phyloP scores from a whole-genome alignment of 1,284 basidiomycete genomes.

The Cryptococcus amylolentus region DNA sequence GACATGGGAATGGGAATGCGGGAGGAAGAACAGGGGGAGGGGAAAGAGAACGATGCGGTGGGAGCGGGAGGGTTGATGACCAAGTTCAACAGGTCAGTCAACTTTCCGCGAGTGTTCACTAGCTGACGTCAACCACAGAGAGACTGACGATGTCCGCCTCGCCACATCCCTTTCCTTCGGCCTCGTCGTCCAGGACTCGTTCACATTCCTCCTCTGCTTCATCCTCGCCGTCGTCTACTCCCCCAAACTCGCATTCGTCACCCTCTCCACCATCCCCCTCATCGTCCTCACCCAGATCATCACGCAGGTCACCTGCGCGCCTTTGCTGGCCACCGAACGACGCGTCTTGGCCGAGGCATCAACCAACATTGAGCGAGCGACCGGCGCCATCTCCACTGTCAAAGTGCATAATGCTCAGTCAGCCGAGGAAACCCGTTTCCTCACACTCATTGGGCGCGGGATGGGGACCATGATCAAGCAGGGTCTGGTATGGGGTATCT shows the following conservation, averaged over 20 bases:
- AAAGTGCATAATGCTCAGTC: conserved; percentile 88
- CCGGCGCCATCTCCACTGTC: conserved; percentile 80
- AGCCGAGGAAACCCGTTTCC: conserved; percentile 59
- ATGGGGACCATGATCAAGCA: conserved; percentile 53
- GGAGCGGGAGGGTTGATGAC: conserved; percentile 93
- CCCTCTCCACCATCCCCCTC: conserved; percentile 83
- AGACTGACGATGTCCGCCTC: conserved; percentile 88
- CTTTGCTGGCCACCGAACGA: conserved; percentile 67
- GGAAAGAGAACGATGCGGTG: conserved; percentile 54
- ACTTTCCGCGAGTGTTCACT: conserved; percentile 6
- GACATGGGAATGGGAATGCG: conserved; percentile 73
- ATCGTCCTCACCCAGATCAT: conserved; percentile 70
- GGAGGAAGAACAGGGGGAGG: conserved; percentile 52
- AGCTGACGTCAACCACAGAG: conserved; percentile 55
- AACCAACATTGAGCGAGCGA: conserved; percentile 72
- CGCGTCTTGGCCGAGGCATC: conserved; percentile 66
- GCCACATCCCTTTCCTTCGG: conserved; percentile 77
- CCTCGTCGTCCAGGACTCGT: conserved; percentile 71
- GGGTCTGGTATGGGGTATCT: conserved; percentile 71
- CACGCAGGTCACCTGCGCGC: conserved; percentile 64
- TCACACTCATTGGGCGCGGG: conserved; percentile 55
- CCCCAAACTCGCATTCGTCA: conserved; percentile 82
- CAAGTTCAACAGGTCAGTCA: conserved; percentile 75
- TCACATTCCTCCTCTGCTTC: conserved; percentile 74
- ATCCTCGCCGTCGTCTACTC: conserved; percentile 75